A percentile compares a stretch with the other conserved stretches of the same genome.
These are phyloP conservation scores for Adansonia grandidieri DNA, from an alignment of 441 rosid species.

Conservation along the genomic window DNA sequence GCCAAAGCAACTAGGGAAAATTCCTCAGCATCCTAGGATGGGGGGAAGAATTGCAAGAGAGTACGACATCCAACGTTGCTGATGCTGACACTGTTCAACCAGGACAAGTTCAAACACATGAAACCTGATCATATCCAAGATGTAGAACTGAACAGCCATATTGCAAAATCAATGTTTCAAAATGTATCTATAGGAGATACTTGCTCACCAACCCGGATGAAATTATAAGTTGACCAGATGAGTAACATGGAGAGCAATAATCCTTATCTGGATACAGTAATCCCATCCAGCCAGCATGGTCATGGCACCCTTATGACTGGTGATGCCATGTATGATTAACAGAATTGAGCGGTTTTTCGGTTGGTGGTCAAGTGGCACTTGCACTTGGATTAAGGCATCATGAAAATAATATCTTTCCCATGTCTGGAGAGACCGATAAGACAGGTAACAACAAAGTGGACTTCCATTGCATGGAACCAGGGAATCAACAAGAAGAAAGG, in stretches of 20 bases:
- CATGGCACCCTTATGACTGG: slow-evolving; percentile 34
- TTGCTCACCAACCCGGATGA: slow-evolving; percentile 27
- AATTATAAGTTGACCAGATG: slow-evolving; percentile 34
- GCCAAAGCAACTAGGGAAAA: slow-evolving; percentile 37
- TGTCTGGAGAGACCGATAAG: slow-evolving; percentile 34
- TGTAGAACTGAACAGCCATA: slow-evolving; percentile 26
- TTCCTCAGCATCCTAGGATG: slow-evolving; percentile 36
- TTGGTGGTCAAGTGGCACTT: slow-evolving; percentile 49
- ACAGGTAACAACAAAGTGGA: slow-evolving; percentile 40
- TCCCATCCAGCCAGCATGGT: slow-evolving; percentile 27
- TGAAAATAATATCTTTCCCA: slow-evolving; percentile 38
- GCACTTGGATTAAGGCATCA: slow-evolving; percentile 49
- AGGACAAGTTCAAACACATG: slow-evolving; percentile 26
- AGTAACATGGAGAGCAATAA: slow-evolving; percentile 27
- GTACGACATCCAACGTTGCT: slow-evolving; percentile 36
- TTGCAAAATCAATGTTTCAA: slow-evolving; percentile 30
- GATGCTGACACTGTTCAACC: slow-evolving; percentile 25
- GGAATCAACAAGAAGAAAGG: slow-evolving; percentile 64
- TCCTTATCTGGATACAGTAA: slow-evolving; percentile 21
- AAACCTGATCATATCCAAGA: slow-evolving; percentile 33
- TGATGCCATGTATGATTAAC: slow-evolving; percentile 39
- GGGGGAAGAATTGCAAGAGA: slow-evolving; percentile 43
- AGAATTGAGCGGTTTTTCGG: slow-evolving; percentile 34
- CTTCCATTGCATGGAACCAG: slow-evolving; percentile 57
- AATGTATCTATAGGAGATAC: slow-evolving; percentile 27